These are phyloP conservation scores for Sclerotinia spermophila DNA, from an alignment of 2,329 filamentous ascomycete genomes.

Conservation along the genomic window DNA sequence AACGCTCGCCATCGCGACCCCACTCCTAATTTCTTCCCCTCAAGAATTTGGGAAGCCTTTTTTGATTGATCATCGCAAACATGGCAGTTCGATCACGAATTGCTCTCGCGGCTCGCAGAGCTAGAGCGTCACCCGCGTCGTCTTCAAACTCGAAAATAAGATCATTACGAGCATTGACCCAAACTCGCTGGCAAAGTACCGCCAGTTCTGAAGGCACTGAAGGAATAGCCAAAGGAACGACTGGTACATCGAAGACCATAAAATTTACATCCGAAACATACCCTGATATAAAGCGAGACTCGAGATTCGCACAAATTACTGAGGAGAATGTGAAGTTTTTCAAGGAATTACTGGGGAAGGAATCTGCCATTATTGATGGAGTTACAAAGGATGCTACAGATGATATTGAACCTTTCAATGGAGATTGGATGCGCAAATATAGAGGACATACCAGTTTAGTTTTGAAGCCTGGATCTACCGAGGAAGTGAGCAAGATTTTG, in stretches of 20 bases:
- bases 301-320: slow-evolving; percentile 70
- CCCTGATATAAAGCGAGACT: slow-evolving; percentile 75
- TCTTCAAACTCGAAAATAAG: slow-evolving; percentile 19
- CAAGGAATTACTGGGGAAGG: slow-evolving; percentile 71
- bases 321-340: slow-evolving; percentile 80
- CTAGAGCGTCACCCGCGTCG: slow-evolving; percentile 24
- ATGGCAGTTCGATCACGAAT: slow-evolving; percentile 34
- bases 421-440: slow-evolving; percentile 99
- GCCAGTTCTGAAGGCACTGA: slow-evolving; percentile 33
- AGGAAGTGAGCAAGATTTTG: slow-evolving; percentile 86
- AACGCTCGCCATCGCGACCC: slow-evolving; percentile 11
- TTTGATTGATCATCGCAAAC: slow-evolving; percentile 16
- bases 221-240: slow-evolving; percentile 31
- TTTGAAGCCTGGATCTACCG: slow-evolving; percentile 76
- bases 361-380: slow-evolving; percentile 80
- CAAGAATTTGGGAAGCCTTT: not conserved
- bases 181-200: slow-evolving; percentile 35
- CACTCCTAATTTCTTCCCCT: slow-evolving; percentile 12
- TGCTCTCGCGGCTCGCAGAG: slow-evolving; percentile 30
- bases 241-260: slow-evolving; percentile 43
- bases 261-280: slow-evolving; percentile 85
- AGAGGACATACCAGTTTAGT: slow-evolving; percentile 84
- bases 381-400: slow-evolving; percentile 69
- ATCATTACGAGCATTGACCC: slow-evolving; percentile 25
- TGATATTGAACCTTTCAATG: slow-evolving; percentile 89